These are phyloP conservation scores for Ascochyta clinopodiicola DNA, from an alignment of 2,329 filamentous ascomycete species.

Conservation along the genomic window DNA sequence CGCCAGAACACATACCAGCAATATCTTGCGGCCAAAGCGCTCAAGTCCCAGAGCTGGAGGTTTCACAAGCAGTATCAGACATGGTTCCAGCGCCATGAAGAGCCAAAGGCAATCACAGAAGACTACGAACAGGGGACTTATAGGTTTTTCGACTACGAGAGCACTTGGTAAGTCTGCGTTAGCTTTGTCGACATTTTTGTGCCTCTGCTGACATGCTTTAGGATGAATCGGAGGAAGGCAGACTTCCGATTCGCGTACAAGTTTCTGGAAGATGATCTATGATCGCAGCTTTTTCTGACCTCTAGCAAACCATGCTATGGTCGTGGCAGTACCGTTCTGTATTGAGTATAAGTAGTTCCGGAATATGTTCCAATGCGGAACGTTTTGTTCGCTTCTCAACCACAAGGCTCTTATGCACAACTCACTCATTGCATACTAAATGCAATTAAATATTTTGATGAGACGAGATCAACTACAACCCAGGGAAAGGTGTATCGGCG, in stretches of 20 bases:
- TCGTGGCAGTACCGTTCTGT: slow-evolving; percentile 32
- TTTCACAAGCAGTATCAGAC: slow-evolving; percentile 99
- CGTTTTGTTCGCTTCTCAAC: slow-evolving; percentile 27
- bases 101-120: slow-evolving; percentile 97
- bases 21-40: slow-evolving; percentile 91
- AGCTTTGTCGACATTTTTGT: neutral
- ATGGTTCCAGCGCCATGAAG: slow-evolving; percentile 98
- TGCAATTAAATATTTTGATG: neutral
- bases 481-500: too few species aligned
- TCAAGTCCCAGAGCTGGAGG: slow-evolving; percentile 98
- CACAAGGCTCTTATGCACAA: slow-evolving; percentile 5
- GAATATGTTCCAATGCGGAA: slow-evolving; percentile 32
- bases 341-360: slow-evolving; percentile 45
- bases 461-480: neutral
- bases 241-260: slow-evolving; percentile 99
- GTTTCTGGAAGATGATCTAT: slow-evolving; percentile 93
- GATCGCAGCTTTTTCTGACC: slow-evolving; percentile 16
- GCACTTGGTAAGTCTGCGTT: slow-evolving; percentile 75
- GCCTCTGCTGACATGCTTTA: slow-evolving; percentile 51
- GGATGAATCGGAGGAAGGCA: slow-evolving; percentile 98
- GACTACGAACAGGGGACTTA: slow-evolving; percentile 99
- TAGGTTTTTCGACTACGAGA: slow-evolving; percentile 99
- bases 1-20: slow-evolving; percentile 96
- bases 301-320: slow-evolving; percentile 8
- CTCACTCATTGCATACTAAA: slow-evolving; percentile 3